Base-by-base conservation (phyloP, 441 rosid species). In the Corymbia calophylla region DNA sequence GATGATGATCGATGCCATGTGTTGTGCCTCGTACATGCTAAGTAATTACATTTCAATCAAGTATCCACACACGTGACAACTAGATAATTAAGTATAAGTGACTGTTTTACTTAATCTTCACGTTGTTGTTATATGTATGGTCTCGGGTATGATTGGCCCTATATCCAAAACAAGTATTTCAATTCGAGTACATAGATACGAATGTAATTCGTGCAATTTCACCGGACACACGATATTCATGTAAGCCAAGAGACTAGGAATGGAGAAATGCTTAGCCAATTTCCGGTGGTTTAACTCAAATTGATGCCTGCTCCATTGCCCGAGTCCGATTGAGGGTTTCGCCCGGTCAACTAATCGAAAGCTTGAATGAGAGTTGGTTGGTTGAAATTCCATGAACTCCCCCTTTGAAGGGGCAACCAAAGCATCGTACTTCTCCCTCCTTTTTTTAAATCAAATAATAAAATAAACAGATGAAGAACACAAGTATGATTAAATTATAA, bases 161-260 rank as follows among this genome's bases (percentile, higher is more conserved):
- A n/a, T 14, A 14, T 64, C 6, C 16, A 7, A 27, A 60, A 27
- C 31, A 4, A 12, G 32, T 4, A 29, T 64, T 64, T 29, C 7
- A 6, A 62, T 62, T 14, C 18, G 3, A n/a, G 35, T n/a, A 64
- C n/a, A 27, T 0, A 56, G 12, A 23, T 56, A 56, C 5, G 10
- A 21, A 56, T 56, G 62, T 23, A 21, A 27, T 64, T 15, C 15
- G 73, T 64, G 35, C 5, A 8, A 64, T n/a, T 64, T 64, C 16
- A 7, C 9, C 5, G 11, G 14, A 6, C 18, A 11, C 19, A 2
- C 0, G 18, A 62, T 62, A n/a, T 14, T 9, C 9, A 2, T n/a
- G 8, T 64, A 64, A n/a, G 2, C 5, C 73, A 31, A 64, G 73
- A n/a, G 73, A 64, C 73, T n/a, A n/a, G 73, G 73, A 64, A 64